Evolutionary conservation across 352 stramenopile genomes (phyloP), one percentile per base, ranked within the genome.

Genomic region (Saprolegnia diclina): DNA sequence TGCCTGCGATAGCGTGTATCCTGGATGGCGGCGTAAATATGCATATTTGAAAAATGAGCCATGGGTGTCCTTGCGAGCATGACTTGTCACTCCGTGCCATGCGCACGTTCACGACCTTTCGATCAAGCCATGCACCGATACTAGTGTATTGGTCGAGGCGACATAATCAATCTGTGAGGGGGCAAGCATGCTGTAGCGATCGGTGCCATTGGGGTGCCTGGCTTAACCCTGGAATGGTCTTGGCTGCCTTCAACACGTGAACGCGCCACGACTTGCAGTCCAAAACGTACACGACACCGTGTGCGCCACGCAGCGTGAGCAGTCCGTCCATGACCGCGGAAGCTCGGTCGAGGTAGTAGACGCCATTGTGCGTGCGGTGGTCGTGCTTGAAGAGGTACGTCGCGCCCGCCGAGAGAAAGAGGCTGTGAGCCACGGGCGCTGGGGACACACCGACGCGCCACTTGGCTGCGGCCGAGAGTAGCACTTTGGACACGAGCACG

Each of bases 281-380:
- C 13, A 59, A 59, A 16, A 59, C 35, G 35, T 59, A 59, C 42
- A 48, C 18, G 11, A n/a, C 18, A n/a, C 42, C 42, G 42, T 10
- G 11, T 14, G 13, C 18, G 42, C n/a, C 7, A 24, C 40, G 57
- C 11, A 62, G 11, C 19, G 63, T 69, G 29, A 69, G 29, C 18
- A 69, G 53, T 45, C 63, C 63, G 44, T 59, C 50, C 29, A 69
- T 37, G 35, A 29, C 44, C 1, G 63, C 63, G 19, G 63, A 69
- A 5, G 54, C 37, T 35, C 53, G 53, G 52, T 69, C 63, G 29
- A 69, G 46, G 26, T 62, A 69, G 18, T 69, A 69, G 18, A 69
- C 44, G 21, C 50, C 48, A 18, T 69, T 38, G 38, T 40, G 21
- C 11, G 52, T 42, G 29, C 46, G 52, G 19, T 32, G 13, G 14